Conservation (phyloP, 495 filamentous ascomycete species). For the Penicillium ochrochloron region DNA sequence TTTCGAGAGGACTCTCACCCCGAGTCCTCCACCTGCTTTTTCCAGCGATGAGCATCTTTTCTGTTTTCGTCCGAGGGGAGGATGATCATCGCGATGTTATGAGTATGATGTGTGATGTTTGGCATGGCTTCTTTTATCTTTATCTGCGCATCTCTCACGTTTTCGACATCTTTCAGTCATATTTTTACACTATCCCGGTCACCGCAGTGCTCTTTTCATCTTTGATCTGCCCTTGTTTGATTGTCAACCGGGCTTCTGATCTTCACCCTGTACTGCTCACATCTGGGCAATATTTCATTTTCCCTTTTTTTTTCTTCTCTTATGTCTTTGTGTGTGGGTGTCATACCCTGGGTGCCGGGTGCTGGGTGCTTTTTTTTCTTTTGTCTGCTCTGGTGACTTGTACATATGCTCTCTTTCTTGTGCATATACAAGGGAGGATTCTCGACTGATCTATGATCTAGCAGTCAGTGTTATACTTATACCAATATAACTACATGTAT, state of each 20-base stretch:
- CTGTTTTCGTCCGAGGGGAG: slow-evolving; percentile 13
- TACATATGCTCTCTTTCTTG: slow-evolving; percentile 34
- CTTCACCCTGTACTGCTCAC: not conserved
- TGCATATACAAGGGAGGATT: slow-evolving; percentile 25
- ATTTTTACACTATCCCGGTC: slow-evolving; percentile 1
- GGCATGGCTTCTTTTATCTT: slow-evolving; percentile 33
- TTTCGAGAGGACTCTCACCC: slow-evolving; percentile 16
- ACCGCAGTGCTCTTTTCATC: slow-evolving; percentile 8
- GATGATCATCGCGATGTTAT: slow-evolving; percentile 32
- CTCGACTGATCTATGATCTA: not conserved
- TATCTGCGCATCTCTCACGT: slow-evolving; percentile 18
- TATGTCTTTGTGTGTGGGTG: slow-evolving; percentile 11
- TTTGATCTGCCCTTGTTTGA: slow-evolving; percentile 7
- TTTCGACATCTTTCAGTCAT: slow-evolving; percentile 6
- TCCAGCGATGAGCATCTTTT: slow-evolving; percentile 28
- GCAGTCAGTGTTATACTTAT: not conserved
- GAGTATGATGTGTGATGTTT: slow-evolving; percentile 37
- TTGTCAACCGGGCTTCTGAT: slow-evolving; percentile 1
- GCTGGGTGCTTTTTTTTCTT: not conserved
- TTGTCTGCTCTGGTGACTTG: slow-evolving; percentile 26
- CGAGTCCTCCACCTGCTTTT: slow-evolving; percentile 22
- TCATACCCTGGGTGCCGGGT: slow-evolving; percentile 20
- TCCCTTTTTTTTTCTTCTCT: not conserved
- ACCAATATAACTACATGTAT: slow-evolving; percentile 9
- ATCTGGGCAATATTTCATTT: not conserved